A percentile compares a stretch with the other conserved stretches of the same genome.
These are phyloP conservation scores for Cryptosporidium felis DNA, from an alignment of 169 alveolate species.

Conservation along the genomic window DNA sequence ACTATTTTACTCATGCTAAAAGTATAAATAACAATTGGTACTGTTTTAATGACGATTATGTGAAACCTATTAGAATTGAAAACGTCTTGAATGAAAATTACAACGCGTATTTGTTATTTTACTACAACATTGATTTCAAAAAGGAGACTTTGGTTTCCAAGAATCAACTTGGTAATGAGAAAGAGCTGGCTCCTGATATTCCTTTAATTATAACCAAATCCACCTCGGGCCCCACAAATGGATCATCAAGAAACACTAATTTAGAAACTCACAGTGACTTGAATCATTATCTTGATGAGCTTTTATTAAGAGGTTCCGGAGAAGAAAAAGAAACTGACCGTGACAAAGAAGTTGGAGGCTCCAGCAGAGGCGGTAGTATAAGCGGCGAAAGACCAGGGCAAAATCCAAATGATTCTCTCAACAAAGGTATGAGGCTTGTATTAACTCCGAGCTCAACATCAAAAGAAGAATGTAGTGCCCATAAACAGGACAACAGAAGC, in stretches of 20 bases:
- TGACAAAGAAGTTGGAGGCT: no score
- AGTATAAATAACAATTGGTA: constrained; percentile 56
- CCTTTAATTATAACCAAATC: no score
- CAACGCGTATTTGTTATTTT: constrained; percentile 47
- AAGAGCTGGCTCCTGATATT: not conserved
- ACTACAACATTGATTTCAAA: not conserved
- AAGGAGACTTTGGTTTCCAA: not conserved
- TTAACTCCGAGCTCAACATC: not conserved
- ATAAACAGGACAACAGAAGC: no score
- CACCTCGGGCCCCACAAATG: no score
- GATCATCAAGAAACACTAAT: no score
- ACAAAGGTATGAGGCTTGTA: constrained; percentile 9
- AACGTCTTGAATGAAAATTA: constrained; percentile 13
- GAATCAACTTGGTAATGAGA: no score
- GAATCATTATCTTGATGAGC: no score
- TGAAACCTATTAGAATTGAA: constrained; percentile 2
- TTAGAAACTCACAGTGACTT: no score
- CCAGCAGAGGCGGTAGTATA: no score
- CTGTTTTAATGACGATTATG: constrained; percentile 60
- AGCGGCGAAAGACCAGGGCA: not conserved
- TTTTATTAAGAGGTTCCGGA: no score
- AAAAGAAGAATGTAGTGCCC: no score
- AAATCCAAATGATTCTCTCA: not conserved
- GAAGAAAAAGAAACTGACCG: no score
- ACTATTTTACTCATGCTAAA: constrained; percentile 74